Percentiles rank a stretch among this genome's conserved stretches.
Evolutionary conservation across 2,329 filamentous ascomycete species (phyloP).

Genomic region (Penicillium sp.): DNA sequence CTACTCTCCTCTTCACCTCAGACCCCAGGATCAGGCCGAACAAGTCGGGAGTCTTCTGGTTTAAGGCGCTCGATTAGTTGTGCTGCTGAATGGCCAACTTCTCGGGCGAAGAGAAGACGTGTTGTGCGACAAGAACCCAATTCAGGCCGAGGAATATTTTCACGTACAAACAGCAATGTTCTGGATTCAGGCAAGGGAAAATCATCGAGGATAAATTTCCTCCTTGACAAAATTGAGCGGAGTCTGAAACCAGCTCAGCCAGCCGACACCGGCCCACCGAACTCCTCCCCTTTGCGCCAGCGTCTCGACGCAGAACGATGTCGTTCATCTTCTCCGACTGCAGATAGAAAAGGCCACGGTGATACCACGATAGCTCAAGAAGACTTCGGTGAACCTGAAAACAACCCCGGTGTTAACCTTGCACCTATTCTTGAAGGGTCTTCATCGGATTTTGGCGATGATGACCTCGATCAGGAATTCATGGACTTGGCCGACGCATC

Average conservation of each 20-base stretch:
- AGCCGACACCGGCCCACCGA: constrained; percentile 36
- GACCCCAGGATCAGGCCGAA: constrained; percentile 52
- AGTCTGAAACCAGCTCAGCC: constrained; percentile 40
- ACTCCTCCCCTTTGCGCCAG: constrained; percentile 46
- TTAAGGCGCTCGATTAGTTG: constrained; percentile 68
- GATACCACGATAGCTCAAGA: constrained; percentile 1
- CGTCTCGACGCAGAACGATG: constrained; percentile 31
- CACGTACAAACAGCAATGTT: constrained; percentile 41
- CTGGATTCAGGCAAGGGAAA: constrained; percentile 40
- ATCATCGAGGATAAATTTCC: constrained; percentile 52
- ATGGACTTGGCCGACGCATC: constrained; percentile 41
- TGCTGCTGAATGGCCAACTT: constrained; percentile 66
- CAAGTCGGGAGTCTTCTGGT: constrained; percentile 46
- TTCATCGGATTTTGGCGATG: constrained; percentile 50
- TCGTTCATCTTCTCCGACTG: constrained; percentile 33
- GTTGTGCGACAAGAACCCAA: constrained; percentile 51
- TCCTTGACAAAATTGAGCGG: constrained; percentile 66
- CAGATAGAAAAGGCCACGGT: constrained; percentile 15
- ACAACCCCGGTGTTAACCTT: background rate
- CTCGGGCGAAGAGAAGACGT: constrained; percentile 63
- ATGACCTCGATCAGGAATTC: constrained; percentile 48
- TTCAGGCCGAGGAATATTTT: constrained; percentile 48
- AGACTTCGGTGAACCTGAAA: background rate
- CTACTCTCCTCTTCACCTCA: constrained; percentile 72
- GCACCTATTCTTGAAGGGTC: constrained; percentile 20